Conservation (phyloP, 345 rosid species). For the Garcia nutans region DNA sequence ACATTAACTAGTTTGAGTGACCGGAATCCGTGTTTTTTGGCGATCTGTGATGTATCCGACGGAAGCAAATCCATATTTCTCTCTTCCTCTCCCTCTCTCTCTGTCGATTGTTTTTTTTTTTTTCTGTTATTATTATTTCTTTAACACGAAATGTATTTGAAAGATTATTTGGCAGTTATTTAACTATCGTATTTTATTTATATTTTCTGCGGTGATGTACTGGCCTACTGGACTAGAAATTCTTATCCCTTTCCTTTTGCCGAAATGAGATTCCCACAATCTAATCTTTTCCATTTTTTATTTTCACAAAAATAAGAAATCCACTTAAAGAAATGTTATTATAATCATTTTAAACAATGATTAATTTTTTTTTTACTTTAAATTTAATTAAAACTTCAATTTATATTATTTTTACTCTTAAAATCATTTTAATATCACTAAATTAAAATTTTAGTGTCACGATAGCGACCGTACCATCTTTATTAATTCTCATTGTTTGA, state of each 20-base stretch:
- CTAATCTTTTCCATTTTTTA: too few species aligned
- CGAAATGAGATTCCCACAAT: neutral
- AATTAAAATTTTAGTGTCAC: too few species aligned
- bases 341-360: too few species aligned
- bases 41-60: conserved; percentile 52
- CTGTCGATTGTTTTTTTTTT: neutral
- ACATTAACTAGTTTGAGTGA: conserved; percentile 70
- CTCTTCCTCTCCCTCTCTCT: conserved; percentile 8
- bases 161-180: neutral
- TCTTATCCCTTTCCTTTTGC: neutral
- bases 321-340: too few species aligned
- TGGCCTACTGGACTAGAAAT: neutral
- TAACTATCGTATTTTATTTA: too few species aligned
- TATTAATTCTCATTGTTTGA: too few species aligned
- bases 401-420: too few species aligned
- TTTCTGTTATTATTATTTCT: neutral
- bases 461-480: too few species aligned
- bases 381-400: too few species aligned
- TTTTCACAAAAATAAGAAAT: too few species aligned
- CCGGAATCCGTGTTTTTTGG: conserved; percentile 72
- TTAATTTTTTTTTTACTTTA: too few species aligned
- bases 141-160: neutral
- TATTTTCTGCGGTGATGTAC: neutral
- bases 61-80: conserved; percentile 60
- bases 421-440: too few species aligned